Evolutionary conservation across 805 yeast species (phyloP).

Genomic region (Candida orba): DNA sequence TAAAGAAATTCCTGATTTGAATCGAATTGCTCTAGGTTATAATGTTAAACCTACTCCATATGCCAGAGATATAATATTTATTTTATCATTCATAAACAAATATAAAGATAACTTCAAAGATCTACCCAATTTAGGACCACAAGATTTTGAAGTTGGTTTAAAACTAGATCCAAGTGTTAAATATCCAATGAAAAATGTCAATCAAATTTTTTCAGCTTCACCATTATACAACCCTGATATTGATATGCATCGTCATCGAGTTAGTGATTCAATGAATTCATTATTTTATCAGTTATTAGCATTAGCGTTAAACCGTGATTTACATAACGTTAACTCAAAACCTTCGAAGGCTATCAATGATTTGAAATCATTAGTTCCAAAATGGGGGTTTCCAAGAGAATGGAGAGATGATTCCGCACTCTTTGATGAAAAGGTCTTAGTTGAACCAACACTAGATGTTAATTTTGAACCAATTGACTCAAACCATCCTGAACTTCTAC

Average conservation of each 20-base stretch:
- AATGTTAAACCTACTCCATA: constrained; percentile 19
- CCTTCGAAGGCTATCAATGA: constrained; percentile 14
- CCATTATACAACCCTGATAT: not conserved
- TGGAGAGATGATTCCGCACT: constrained; percentile 23
- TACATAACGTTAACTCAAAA: constrained; percentile 4
- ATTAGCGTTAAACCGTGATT: constrained; percentile 15
- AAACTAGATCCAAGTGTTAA: constrained; percentile 7
- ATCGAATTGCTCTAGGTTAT: constrained; percentile 20
- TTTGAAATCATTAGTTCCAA: constrained; percentile 9
- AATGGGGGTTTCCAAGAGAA: constrained; percentile 21
- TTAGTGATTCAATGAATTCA: constrained; percentile 13
- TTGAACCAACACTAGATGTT: not conserved
- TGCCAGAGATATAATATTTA: constrained; percentile 17
- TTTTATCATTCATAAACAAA: constrained; percentile 18
- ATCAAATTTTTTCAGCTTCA: constrained; percentile 1
- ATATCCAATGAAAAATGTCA: constrained; percentile 12
- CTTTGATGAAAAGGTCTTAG: constrained; percentile 3
- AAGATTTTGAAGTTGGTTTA: constrained; percentile 22
- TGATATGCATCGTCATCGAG: constrained; percentile 1
- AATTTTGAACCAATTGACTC: constrained; percentile 18
- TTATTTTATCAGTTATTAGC: constrained; percentile 13
- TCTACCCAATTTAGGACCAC: constrained; percentile 19
- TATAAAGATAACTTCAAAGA: constrained; percentile 14
- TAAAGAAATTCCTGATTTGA: constrained; percentile 1
- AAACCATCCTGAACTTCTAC: constrained; percentile 14